These are phyloP conservation scores for Tetracladium maxilliforme DNA, from an alignment of 2,329 filamentous ascomycete genomes.

Conservation along the genomic window DNA sequence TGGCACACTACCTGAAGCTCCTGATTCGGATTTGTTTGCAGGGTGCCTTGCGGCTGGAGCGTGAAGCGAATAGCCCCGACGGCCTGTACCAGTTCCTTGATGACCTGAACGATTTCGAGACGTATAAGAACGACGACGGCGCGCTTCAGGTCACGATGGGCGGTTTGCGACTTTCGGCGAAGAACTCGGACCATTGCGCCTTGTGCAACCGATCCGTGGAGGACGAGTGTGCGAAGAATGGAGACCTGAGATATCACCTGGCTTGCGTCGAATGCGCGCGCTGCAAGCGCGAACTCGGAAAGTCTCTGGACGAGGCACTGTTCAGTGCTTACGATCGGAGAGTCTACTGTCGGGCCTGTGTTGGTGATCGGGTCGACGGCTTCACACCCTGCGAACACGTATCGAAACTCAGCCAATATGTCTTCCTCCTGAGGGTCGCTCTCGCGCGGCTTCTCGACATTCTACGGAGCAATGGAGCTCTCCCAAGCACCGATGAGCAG, in stretches of 20 bases:
- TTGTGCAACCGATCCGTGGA: constrained; percentile 79
- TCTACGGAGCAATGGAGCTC: constrained; percentile 65
- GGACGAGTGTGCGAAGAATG: constrained; percentile 72
- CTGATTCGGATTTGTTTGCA: constrained; percentile 94
- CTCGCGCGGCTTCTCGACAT: constrained; percentile 81
- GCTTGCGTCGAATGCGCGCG: constrained; percentile 57
- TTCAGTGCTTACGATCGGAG: constrained; percentile 54
- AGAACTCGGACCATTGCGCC: constrained; percentile 73
- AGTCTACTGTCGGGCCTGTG: constrained; percentile 58
- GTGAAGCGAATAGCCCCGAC: constrained; percentile 59
- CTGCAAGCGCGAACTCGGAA: constrained; percentile 61
- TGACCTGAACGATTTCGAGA: constrained; percentile 72
- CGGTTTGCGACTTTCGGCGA: constrained; percentile 52
- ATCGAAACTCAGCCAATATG: constrained; percentile 83
- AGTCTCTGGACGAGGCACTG: constrained; percentile 52
- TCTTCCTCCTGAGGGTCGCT: constrained; percentile 83
- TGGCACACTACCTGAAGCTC: constrained; percentile 94
- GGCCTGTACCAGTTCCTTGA: constrained; percentile 74
- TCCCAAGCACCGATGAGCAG: constrained; percentile 64
- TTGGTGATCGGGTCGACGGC: constrained; percentile 35
- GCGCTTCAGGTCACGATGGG: constrained; percentile 51
- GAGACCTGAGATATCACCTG: constrained; percentile 70
- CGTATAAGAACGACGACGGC: constrained; percentile 55
- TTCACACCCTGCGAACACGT: constrained; percentile 70
- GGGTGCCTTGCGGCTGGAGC: constrained; percentile 79